Conservation (phyloP, 208 protist species). For the Trypanosoma scelopori region DNA sequence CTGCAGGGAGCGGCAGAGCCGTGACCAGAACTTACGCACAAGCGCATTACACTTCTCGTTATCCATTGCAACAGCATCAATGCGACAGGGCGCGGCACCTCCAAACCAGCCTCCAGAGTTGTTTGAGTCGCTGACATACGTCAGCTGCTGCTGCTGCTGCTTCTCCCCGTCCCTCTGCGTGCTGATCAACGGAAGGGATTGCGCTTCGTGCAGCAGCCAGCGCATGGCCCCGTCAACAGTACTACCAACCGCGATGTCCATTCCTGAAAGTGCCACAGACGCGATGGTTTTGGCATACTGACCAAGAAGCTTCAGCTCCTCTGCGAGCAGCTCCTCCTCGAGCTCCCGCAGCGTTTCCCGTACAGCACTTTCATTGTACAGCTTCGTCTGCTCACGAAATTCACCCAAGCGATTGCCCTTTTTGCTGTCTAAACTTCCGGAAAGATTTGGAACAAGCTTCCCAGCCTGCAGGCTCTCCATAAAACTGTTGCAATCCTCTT, state of each 20-base stretch:
- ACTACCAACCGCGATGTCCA: slow-evolving; percentile 49
- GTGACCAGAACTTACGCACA: slow-evolving; percentile 62
- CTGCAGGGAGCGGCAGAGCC: slow-evolving; percentile 31
- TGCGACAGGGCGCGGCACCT: background rate
- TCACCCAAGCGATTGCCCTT: slow-evolving; percentile 44
- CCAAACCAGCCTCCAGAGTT: too few relatives aligned
- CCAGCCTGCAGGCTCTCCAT: slow-evolving; percentile 43
- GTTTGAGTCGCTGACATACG: slow-evolving; percentile 6
- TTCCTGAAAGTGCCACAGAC: slow-evolving; percentile 39
- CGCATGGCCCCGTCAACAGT: slow-evolving; percentile 54
- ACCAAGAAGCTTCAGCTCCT: slow-evolving; percentile 48
- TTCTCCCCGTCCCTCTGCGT: background rate
- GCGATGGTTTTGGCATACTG: slow-evolving; percentile 60
- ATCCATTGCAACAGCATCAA: slow-evolving; percentile 35
- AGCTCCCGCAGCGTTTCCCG: slow-evolving; percentile 41
- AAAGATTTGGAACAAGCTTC: slow-evolving; percentile 61
- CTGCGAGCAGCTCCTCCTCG: slow-evolving; percentile 49
- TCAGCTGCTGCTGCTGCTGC: background rate
- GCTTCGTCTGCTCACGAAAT: slow-evolving; percentile 56
- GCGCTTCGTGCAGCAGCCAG: slow-evolving; percentile 52
- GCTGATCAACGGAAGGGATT: slow-evolving; percentile 46
- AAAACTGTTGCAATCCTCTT: slow-evolving; percentile 58
- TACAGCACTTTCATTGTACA: slow-evolving; percentile 65
- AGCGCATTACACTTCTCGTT: slow-evolving; percentile 53
- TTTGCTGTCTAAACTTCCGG: slow-evolving; percentile 51